Evolutionary conservation across 1,284 basidiomycete genomes (phyloP).

Genomic region (Cystobasidium pallidum): DNA sequence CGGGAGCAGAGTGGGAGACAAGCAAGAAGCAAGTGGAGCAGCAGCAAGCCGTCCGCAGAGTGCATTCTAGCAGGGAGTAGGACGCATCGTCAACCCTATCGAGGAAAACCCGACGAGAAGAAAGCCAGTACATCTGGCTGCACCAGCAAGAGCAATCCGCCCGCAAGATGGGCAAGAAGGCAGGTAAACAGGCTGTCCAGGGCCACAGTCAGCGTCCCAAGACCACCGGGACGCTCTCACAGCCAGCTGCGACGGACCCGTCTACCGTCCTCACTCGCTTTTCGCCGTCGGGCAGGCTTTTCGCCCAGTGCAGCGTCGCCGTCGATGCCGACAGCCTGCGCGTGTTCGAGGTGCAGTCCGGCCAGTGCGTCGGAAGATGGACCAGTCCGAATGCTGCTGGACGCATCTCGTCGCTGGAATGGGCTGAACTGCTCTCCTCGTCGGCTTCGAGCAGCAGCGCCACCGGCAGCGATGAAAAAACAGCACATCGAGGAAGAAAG

Average conservation of each 20-base stretch:
- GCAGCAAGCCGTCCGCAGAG: too few species aligned
- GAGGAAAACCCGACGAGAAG: too few species aligned
- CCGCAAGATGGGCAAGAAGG: slow-evolving; percentile 26
- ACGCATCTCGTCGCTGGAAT: slow-evolving; percentile 20
- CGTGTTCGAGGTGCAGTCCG: slow-evolving; percentile 30
- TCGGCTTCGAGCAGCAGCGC: slow-evolving; percentile 13
- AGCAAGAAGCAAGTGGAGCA: background rate
- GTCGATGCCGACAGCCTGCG: slow-evolving; percentile 33
- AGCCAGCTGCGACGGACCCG: background rate
- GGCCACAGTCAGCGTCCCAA: slow-evolving; percentile 4
- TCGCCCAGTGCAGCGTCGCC: slow-evolving; percentile 28
- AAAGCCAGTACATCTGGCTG: too few species aligned
- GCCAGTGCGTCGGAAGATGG: slow-evolving; percentile 35
- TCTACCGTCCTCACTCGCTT: slow-evolving; percentile 17
- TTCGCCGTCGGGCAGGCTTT: slow-evolving; percentile 32
- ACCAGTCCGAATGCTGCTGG: slow-evolving; percentile 20
- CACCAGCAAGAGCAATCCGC: too few species aligned
- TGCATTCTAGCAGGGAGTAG: too few species aligned
- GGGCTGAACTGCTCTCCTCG: slow-evolving; percentile 24
- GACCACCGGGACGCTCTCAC: slow-evolving; percentile 16
- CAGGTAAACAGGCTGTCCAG: slow-evolving; percentile 20
- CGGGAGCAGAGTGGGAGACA: too few species aligned
- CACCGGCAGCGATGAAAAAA: slow-evolving; percentile 20
- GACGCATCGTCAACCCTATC: too few species aligned
- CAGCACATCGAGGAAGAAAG: slow-evolving; percentile 26